Conservation (phyloP, 2,329 filamentous ascomycete species). For the Epichloe brachyelytri region DNA sequence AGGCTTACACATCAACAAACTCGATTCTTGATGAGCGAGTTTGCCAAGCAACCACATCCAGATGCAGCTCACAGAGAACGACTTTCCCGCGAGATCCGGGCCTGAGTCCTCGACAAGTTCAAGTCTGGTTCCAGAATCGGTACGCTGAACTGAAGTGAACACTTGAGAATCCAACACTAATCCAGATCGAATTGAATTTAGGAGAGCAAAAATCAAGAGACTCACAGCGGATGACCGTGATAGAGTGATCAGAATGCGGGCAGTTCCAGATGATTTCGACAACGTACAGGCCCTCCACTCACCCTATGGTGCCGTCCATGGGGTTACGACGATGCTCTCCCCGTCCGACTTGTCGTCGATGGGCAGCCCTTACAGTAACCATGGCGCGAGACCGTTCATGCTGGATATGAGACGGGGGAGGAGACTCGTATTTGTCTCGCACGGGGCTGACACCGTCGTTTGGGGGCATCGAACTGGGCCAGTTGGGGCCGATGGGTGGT, state of each 20-base stretch:
- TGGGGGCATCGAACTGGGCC: conserved; percentile 51
- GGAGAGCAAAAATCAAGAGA: conserved; percentile 59
- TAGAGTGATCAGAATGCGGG: conserved; percentile 59
- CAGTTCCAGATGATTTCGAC: conserved; percentile 58
- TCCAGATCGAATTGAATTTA: conserved; percentile 14
- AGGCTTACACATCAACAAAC: conserved; percentile 94
- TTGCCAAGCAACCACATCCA: conserved; percentile 85
- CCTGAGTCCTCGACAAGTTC: conserved; percentile 80
- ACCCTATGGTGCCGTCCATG: conserved; percentile 49
- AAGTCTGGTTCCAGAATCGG: conserved; percentile 99
- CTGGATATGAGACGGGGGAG: conserved; percentile 54
- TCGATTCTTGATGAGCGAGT: conserved; percentile 95
- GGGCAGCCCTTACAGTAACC: conserved; percentile 39
- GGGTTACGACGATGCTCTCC: conserved; percentile 33
- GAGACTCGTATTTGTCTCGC: conserved; percentile 54
- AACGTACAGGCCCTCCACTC: conserved; percentile 57
- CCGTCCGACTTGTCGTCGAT: conserved; percentile 31
- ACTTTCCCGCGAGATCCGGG: conserved; percentile 79
- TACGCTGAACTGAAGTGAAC: conserved; percentile 27
- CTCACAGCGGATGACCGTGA: conserved; percentile 58
- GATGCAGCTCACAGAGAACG: conserved; percentile 84
- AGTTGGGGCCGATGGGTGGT: conserved; percentile 34
- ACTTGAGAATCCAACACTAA: neutral
- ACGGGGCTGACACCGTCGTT: conserved; percentile 56
- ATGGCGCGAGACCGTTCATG: conserved; percentile 54